phyloP scores from a whole-genome alignment of 257 asterid genomes.

The Datura wrightii region DNA sequence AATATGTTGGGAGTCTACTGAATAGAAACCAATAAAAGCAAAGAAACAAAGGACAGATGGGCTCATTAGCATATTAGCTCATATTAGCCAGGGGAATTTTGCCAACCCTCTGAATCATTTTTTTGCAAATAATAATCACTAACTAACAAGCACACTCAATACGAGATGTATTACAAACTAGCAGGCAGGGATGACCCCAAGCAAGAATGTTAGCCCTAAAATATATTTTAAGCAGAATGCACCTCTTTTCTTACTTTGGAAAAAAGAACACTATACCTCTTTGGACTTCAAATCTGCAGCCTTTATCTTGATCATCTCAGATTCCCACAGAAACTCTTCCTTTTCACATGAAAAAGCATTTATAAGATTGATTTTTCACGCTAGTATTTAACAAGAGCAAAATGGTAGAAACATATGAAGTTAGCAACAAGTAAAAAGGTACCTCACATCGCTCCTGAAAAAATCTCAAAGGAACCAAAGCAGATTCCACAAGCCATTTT shows the following conservation, averaged over 20 bases:
- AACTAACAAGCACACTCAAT: background rate
- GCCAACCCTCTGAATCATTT: background rate
- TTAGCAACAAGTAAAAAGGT: constrained; percentile 31
- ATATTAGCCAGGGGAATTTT: constrained; percentile 3
- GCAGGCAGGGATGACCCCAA: constrained; percentile 17
- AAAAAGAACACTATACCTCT: constrained; percentile 59
- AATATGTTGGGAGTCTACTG: background rate
- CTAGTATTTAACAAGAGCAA: constrained; percentile 11
- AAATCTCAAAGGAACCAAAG: constrained; percentile 87
- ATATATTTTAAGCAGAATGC: background rate
- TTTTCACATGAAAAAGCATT: constrained; percentile 41
- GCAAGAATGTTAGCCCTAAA: constrained; percentile 14
- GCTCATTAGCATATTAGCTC: background rate
- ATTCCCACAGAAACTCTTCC: constrained; percentile 98
- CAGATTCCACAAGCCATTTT: constrained; percentile 97
- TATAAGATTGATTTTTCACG: constrained; percentile 30
- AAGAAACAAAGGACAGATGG: constrained; percentile 14
- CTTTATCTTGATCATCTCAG: constrained; percentile 92
- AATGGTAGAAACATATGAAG: constrained; percentile 14
- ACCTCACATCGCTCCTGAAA: constrained; percentile 99
- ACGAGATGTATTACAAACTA: background rate
- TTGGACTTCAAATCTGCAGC: constrained; percentile 97
- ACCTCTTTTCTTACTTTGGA: background rate
- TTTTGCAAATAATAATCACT: background rate
- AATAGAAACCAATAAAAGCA: background rate